Evolutionary conservation across 208 protist genomes (phyloP), one percentile per base, ranked within the genome.

Genomic region (Acanthamoeba sp.): DNA sequence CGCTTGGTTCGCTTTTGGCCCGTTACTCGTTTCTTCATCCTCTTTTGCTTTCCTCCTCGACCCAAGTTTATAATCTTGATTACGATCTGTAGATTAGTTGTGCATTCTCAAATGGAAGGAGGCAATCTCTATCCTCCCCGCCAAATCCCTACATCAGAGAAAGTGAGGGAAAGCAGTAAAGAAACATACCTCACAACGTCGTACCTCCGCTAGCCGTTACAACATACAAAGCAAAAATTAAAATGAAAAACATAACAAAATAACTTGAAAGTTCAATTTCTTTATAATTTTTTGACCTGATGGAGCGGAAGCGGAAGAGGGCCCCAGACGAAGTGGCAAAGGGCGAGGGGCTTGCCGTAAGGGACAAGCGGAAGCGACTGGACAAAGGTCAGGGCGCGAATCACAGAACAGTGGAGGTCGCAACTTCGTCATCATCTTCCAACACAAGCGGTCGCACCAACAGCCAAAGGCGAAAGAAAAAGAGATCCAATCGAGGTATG

Each of bases 401-500:
- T 22, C 45, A 9, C 18, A 9, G 14, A 50, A 50, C 14, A 16
- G 14, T 50, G 55, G 55, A 9, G 18, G 18, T n/a, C 6, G 6
- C 55, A 12, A 27, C 55, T 20, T 69, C 59, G 2, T 34, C 59
- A n/a, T n/a, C 59, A 14, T 69, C 59, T 14, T 69, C 59, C 59
- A 69, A n/a, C 5, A 36, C 59, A 18, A 69, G 3, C 59, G 7
- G 0, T 3, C 59, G 59, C 59, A n/a, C 22, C 69, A 38, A 10
- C n/a, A 85, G 42, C 76, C 76, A 85, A 24, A 50, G 32, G 45
- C 38, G 76, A 32, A 85, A 36, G 76, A 85, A 85, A 45, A 85
- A 85, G 76, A 52, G 76, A 59, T 85, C 76, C 0, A 85, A 85
- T 10, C 38, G 76, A 85, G 76, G 76, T 57, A 10, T n/a, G n/a